These are phyloP conservation scores for Fonsecaea nubica DNA, from an alignment of 2,329 filamentous ascomycete genomes.

Conservation along the genomic window DNA sequence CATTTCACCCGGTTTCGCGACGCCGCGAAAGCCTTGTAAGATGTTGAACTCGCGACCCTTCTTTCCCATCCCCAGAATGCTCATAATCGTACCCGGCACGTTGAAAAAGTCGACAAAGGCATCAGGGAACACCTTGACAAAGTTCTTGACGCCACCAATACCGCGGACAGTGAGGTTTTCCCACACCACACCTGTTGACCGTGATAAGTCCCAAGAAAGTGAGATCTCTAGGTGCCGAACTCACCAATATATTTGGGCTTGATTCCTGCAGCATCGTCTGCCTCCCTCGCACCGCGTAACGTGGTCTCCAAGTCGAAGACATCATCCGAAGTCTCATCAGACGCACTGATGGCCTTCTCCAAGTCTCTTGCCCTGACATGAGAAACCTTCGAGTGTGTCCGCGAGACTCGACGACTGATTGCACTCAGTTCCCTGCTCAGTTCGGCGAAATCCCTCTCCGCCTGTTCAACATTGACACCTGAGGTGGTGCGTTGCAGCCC, in stretches of 20 bases:
- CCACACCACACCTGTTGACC: conserved; percentile 66
- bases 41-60: conserved; percentile 76
- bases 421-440: conserved; percentile 50
- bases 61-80: conserved; percentile 68
- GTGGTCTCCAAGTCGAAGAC: conserved; percentile 78
- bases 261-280: conserved; percentile 78
- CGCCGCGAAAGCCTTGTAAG: conserved; percentile 69
- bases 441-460: conserved; percentile 53
- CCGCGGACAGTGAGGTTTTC: conserved; percentile 77
- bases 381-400: conserved; percentile 43
- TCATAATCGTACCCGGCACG: conserved; percentile 68
- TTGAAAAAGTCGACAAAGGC: conserved; percentile 80
- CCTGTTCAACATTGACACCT: conserved; percentile 55
- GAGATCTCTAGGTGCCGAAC: not conserved
- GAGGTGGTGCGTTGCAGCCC: conserved; percentile 45
- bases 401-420: conserved; percentile 47
- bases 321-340: conserved; percentile 57
- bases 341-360: conserved; percentile 61
- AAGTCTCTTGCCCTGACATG: conserved; percentile 54
- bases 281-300: conserved; percentile 72
- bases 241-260: conserved; percentile 74
- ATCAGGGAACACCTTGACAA: conserved; percentile 76
- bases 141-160: conserved; percentile 75
- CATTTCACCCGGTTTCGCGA: conserved; percentile 85
- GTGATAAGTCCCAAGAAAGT: not conserved